Evolutionary conservation across 768 basidiomycete species (phyloP).

Genomic region (Lentinula sp.): DNA sequence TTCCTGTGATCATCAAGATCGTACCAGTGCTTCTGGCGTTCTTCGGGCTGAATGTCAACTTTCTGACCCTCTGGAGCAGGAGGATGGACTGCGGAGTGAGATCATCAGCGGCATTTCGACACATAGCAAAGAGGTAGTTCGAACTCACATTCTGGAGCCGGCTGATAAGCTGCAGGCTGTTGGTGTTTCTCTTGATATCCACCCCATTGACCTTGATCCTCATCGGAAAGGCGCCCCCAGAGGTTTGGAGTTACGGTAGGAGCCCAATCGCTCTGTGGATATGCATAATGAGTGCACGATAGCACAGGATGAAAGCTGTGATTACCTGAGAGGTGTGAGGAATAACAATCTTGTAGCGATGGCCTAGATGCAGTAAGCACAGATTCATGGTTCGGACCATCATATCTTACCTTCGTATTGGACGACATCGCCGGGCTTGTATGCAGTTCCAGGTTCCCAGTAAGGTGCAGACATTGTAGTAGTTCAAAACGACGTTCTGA

Average conservation of each 20-base stretch:
- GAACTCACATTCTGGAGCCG: conserved; percentile 12
- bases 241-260: conserved; percentile 58
- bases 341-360: conserved; percentile 65
- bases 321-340: conserved; percentile 62
- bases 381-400: conserved; percentile 25
- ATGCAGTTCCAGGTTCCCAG: conserved; percentile 64
- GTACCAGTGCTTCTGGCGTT: conserved; percentile 50
- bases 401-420: conserved; percentile 28
- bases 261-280: conserved; percentile 57
- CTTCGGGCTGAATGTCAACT: conserved; percentile 30
- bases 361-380: conserved; percentile 26
- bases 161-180: conserved; percentile 16
- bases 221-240: conserved; percentile 50
- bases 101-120: conserved; percentile 2
- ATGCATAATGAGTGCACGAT: neutral
- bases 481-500: neutral
- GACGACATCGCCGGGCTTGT: conserved; percentile 50
- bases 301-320: neutral
- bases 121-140: neutral
- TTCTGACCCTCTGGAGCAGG: conserved; percentile 16
- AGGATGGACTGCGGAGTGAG: neutral
- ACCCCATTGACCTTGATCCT: conserved; percentile 18
- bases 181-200: conserved; percentile 23
- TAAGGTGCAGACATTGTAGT: conserved; percentile 7
- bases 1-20: conserved; percentile 50